These are phyloP conservation scores for Hyphopichia pseudoburtonii DNA, from an alignment of 1,139 yeast species.

Conservation along the genomic window DNA sequence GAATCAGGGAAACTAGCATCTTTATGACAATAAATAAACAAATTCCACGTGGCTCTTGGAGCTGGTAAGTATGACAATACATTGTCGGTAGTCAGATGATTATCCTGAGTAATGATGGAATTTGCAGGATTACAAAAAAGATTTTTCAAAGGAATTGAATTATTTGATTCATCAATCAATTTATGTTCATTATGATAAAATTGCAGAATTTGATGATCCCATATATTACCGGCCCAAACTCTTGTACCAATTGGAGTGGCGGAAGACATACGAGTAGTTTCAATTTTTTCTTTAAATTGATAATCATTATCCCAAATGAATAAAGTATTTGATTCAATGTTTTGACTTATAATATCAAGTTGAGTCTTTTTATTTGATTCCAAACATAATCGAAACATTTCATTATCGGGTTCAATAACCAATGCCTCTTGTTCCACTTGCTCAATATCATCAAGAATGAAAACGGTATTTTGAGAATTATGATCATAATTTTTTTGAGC, in stretches of 20 bases:
- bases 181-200: slow-evolving; percentile 20
- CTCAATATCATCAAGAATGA: slow-evolving; percentile 12
- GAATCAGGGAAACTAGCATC: slow-evolving; percentile 58
- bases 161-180: slow-evolving; percentile 5
- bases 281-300: slow-evolving; percentile 71
- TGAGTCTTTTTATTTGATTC: slow-evolving; percentile 18
- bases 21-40: slow-evolving; percentile 47
- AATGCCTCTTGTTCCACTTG: slow-evolving; percentile 3
- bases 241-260: slow-evolving; percentile 60
- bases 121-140: slow-evolving; percentile 51
- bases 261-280: slow-evolving; percentile 79
- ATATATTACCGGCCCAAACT: slow-evolving; percentile 80
- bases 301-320: slow-evolving; percentile 70
- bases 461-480: slow-evolving; percentile 16
- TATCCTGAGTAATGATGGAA: slow-evolving; percentile 42
- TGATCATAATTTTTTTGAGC: slow-evolving; percentile 43
- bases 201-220: slow-evolving; percentile 45
- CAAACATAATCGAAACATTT: slow-evolving; percentile 5
- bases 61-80: slow-evolving; percentile 27
- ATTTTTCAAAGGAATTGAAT: slow-evolving; percentile 17
- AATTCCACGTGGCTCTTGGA: slow-evolving; percentile 40
- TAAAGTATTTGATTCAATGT: slow-evolving; percentile 27
- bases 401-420: slow-evolving; percentile 5
- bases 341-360: slow-evolving; percentile 13
- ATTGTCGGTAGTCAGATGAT: slow-evolving; percentile 14